Conservation (phyloP, 495 filamentous ascomycete genomes). For the Hypoxylon lienhwacheense region DNA sequence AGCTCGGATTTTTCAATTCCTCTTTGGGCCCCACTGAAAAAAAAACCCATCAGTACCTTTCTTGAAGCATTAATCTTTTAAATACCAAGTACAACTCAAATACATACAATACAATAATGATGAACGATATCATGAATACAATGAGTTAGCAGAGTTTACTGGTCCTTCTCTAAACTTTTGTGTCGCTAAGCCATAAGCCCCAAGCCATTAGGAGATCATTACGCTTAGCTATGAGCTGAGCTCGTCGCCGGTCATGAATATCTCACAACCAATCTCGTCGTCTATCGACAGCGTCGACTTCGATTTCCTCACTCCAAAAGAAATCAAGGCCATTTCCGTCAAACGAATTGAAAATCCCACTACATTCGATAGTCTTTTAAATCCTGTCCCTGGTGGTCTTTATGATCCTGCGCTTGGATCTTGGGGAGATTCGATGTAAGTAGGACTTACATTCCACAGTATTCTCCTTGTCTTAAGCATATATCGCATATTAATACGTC, state of each 20-base stretch:
- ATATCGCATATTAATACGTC: conserved; percentile 19
- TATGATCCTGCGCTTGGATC: conserved; percentile 95
- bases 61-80: too few relatives aligned
- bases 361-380: conserved; percentile 86
- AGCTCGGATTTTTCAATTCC: conserved; percentile 36
- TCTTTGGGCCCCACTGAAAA: conserved; percentile 31
- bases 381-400: conserved; percentile 82
- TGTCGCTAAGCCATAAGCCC: neutral
- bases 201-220: neutral
- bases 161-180: conserved; percentile 3
- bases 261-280: conserved; percentile 85
- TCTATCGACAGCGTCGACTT: conserved; percentile 88
- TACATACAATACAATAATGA: too few relatives aligned
- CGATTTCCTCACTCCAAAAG: conserved; percentile 72
- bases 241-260: conserved; percentile 63
- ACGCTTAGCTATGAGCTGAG: conserved; percentile 26
- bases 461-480: neutral
- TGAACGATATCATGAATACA: too few relatives aligned
- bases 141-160: conserved; percentile 21
- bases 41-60: too few relatives aligned
- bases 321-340: conserved; percentile 87
- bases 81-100: too few relatives aligned
- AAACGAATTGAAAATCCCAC: conserved; percentile 86
- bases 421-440: conserved; percentile 79
- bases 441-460: conserved; percentile 7